Evolutionary conservation across 768 basidiomycete genomes (phyloP).

Genomic region (Trametes meyenii): DNA sequence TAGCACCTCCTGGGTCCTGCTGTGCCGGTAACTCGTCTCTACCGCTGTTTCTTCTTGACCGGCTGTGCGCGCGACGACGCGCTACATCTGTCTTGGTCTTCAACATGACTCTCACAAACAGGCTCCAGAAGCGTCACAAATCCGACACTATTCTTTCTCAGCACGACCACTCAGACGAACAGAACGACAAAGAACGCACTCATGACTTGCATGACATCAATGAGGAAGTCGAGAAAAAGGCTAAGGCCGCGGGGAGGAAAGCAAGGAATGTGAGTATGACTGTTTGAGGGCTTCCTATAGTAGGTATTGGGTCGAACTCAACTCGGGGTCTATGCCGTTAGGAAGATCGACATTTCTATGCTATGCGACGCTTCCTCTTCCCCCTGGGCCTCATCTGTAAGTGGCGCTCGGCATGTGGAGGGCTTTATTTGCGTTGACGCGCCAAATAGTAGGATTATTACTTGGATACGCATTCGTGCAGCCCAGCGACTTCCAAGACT

Average conservation of each 20-base stretch:
- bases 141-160: slow-evolving; percentile 16
- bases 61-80: neutral
- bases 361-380: slow-evolving; percentile 63
- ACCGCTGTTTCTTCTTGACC: neutral
- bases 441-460: slow-evolving; percentile 58
- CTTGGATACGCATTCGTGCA: slow-evolving; percentile 69
- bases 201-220: neutral
- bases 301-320: neutral
- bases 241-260: neutral
- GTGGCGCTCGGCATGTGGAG: slow-evolving; percentile 32
- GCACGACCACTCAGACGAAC: slow-evolving; percentile 7
- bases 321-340: slow-evolving; percentile 1
- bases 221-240: neutral
- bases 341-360: slow-evolving; percentile 30
- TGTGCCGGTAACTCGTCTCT: too few relatives aligned
- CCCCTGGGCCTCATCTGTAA: slow-evolving; percentile 65
- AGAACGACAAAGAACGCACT: neutral
- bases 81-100: neutral
- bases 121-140: slow-evolving; percentile 19
- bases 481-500: slow-evolving; percentile 64
- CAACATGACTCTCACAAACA: slow-evolving; percentile 17
- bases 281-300: too few relatives aligned
- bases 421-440: neutral
- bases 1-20: too few relatives aligned
- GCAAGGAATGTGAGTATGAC: neutral